Base-by-base conservation (phyloP, 805 yeast species). In the Komagataella pseudopastoris region DNA sequence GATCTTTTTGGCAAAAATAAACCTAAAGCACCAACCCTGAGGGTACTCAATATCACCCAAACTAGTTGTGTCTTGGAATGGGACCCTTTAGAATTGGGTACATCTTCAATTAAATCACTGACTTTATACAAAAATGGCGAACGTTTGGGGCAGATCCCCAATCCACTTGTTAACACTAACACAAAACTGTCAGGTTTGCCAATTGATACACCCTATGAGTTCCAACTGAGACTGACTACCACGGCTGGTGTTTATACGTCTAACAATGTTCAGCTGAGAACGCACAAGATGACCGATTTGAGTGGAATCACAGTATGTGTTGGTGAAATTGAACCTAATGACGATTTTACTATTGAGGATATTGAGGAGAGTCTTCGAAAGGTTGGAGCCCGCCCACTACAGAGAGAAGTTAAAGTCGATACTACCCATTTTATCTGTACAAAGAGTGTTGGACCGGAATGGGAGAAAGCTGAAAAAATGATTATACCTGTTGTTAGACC, bases 251-350 rank as follows among this genome's bases (percentile, higher is more conserved):
- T 75, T 8, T 87, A 75, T 59, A 71, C 71, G 60, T 86, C 96
- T 8, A 83, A 88, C 47, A 67, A 68, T 18, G 64, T 91, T 22
- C 76, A 75, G 49, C 78, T 90, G 14, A 83, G 78, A 53, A 93
- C 99, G 3, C 98, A 89, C 64, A 90, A 88, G 62, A 89, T 91
- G 97, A 89, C 96, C 0, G 97, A 93, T 67, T 74, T 93, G 59
- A 76, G 88, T 2, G 99, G 99, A 54, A 88, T 93, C 52, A 88
- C 91, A 0, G 85, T 88, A 1, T 91, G 98, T 65, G 64, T 89
- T 51, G 98, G 99, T 45, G 85, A 85, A 48, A 74, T 90, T 53
- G 82, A 80, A 55, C 70, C 72, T 50, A 81, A 81, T 48, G 70
- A 70, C 44, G 64, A 64, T 6, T 68, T 80, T 45, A 63, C 74